phyloP scores from a whole-genome alignment of 2,329 filamentous ascomycete species.

The Alternaria metachromatica region DNA sequence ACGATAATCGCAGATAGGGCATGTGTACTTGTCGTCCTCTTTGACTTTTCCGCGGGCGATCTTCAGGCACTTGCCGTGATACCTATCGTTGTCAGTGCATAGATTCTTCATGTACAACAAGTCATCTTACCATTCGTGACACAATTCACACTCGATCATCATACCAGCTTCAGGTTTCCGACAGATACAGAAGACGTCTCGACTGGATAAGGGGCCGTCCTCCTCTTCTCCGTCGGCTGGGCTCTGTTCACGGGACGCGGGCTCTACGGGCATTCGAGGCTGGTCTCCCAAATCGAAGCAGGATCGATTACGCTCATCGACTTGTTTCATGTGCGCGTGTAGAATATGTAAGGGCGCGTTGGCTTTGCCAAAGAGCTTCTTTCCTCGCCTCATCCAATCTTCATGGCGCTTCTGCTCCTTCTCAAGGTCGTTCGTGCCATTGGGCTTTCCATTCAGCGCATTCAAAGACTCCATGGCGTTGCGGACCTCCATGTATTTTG shows the following conservation, averaged over 20 bases:
- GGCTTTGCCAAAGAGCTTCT: slow-evolving; percentile 97
- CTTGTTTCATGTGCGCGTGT: slow-evolving; percentile 91
- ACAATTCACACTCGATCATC: slow-evolving; percentile 99
- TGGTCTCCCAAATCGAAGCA: slow-evolving; percentile 93
- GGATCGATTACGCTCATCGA: slow-evolving; percentile 84
- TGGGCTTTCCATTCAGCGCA: slow-evolving; percentile 90
- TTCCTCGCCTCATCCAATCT: slow-evolving; percentile 98
- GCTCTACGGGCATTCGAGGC: slow-evolving; percentile 88
- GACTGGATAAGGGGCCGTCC: slow-evolving; percentile 56
- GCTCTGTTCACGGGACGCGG: slow-evolving; percentile 81
- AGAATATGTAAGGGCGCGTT: slow-evolving; percentile 97
- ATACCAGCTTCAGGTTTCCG: slow-evolving; percentile 91
- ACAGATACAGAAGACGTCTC: slow-evolving; percentile 97
- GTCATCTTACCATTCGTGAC: slow-evolving; percentile 85
- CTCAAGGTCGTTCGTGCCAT: slow-evolving; percentile 89
- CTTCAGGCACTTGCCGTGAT: slow-evolving; percentile 97
- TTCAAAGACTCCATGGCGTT: slow-evolving; percentile 87
- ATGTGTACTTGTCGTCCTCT: slow-evolving; percentile 98
- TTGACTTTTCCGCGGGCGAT: slow-evolving; percentile 98
- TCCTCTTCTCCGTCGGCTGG: slow-evolving; percentile 59
- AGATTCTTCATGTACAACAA: not conserved
- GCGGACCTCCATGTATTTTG: slow-evolving; percentile 87
- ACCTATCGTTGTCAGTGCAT: slow-evolving; percentile 64
- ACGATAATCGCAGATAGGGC: slow-evolving; percentile 96
- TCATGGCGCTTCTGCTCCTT: slow-evolving; percentile 94